Conservation (phyloP, 257 asterid genomes). For the Ilex asprella region DNA sequence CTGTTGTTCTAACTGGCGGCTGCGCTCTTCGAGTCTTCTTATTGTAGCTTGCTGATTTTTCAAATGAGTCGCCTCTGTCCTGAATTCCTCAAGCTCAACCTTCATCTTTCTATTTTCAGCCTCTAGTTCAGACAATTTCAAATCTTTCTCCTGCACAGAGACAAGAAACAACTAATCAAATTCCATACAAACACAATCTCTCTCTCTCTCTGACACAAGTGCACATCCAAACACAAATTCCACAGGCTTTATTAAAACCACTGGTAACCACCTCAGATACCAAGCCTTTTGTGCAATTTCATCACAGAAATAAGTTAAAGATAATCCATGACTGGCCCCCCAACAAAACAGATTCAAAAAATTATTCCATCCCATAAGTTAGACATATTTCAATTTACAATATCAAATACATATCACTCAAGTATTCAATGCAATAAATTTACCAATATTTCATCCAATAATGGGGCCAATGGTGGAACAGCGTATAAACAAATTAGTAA, state of each 20-base stretch:
- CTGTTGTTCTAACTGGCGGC: constrained; percentile 98
- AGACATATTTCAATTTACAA: too few species aligned
- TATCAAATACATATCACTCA: too few species aligned
- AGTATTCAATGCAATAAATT: too few species aligned
- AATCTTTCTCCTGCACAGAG: constrained; percentile 75
- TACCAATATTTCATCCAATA: too few species aligned
- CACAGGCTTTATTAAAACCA: not conserved
- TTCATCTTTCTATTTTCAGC: constrained; percentile 96
- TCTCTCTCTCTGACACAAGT: not conserved
- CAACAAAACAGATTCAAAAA: too few species aligned
- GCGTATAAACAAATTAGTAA: too few species aligned
- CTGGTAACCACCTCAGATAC: too few species aligned
- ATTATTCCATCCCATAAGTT: too few species aligned
- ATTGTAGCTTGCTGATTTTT: constrained; percentile 97
- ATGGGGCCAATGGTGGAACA: too few species aligned
- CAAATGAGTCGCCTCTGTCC: constrained; percentile 91
- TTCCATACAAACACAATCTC: constrained; percentile 1
- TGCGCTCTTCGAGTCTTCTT: constrained; percentile 95
- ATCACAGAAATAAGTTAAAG: too few species aligned
- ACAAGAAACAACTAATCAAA: constrained; percentile 8
- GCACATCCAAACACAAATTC: not conserved
- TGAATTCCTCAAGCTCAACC: constrained; percentile 96
- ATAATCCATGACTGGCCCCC: too few species aligned
- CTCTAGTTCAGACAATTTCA: constrained; percentile 78
- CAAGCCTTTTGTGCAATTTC: too few species aligned